Evolutionary conservation across 805 yeast genomes (phyloP).

Genomic region (Pichia paraexigua): DNA sequence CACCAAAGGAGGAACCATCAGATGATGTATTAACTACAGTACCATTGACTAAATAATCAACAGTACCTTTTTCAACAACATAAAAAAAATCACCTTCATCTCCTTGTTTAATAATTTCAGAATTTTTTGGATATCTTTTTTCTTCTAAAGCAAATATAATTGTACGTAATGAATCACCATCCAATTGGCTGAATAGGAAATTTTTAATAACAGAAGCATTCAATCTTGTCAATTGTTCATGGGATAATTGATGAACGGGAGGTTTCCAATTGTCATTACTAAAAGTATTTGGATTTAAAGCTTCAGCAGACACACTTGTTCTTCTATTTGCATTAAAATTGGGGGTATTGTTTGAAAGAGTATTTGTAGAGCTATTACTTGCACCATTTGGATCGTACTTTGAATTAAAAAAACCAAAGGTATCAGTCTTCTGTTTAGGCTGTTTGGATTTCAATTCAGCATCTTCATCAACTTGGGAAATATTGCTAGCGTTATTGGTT

Average conservation of each 20-base stretch:
- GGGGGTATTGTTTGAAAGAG: constrained; percentile 27
- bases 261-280: constrained; percentile 63
- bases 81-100: constrained; percentile 93
- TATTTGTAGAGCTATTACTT: neutral
- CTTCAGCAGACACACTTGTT: constrained; percentile 86
- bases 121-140: constrained; percentile 48
- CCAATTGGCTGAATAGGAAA: constrained; percentile 79
- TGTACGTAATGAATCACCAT: constrained; percentile 64
- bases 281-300: constrained; percentile 67
- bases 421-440: neutral
- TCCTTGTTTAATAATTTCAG: constrained; percentile 77
- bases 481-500: neutral
- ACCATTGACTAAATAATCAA: constrained; percentile 71
- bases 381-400: neutral
- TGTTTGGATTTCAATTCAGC: neutral
- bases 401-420: constrained; percentile 20
- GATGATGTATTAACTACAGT: constrained; percentile 65
- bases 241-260: constrained; percentile 55
- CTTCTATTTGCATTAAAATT: constrained; percentile 64
- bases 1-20: constrained; percentile 91
- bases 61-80: constrained; percentile 76
- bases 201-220: constrained; percentile 68
- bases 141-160: constrained; percentile 82
- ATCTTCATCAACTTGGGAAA: neutral
- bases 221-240: constrained; percentile 59